Evolutionary conservation across 1,139 yeast species (phyloP).

Genomic region (Scheffersomyces parashehatae): DNA sequence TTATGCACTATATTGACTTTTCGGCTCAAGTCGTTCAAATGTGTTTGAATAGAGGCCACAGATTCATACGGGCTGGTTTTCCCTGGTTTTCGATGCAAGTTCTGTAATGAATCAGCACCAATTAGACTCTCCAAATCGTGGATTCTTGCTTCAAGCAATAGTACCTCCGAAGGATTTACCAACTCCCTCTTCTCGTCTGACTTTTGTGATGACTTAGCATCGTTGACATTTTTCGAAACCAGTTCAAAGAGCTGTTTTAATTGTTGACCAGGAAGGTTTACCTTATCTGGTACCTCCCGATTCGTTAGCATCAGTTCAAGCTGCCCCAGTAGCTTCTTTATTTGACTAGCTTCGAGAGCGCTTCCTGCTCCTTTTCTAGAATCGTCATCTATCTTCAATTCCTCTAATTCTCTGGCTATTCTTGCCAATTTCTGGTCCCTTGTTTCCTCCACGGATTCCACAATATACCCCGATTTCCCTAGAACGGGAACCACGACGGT

Average conservation of each 20-base stretch:
- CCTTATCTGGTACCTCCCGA: too few species aligned
- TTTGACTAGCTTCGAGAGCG: neutral
- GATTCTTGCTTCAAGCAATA: slow-evolving; percentile 27
- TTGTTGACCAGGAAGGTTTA: neutral
- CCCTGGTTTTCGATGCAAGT: slow-evolving; percentile 1
- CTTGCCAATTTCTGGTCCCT: slow-evolving; percentile 45
- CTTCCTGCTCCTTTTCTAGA: slow-evolving; percentile 8
- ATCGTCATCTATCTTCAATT: slow-evolving; percentile 19
- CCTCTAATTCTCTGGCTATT: slow-evolving; percentile 46
- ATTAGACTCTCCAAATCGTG: slow-evolving; percentile 20
- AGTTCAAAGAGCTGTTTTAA: neutral
- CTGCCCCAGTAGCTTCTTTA: neutral
- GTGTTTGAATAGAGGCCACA: slow-evolving; percentile 20
- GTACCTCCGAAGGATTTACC: slow-evolving; percentile 11
- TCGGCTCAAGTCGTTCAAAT: slow-evolving; percentile 34
- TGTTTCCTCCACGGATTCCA: slow-evolving; percentile 33
- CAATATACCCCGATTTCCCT: slow-evolving; percentile 28
- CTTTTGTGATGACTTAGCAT: neutral
- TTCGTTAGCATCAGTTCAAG: slow-evolving; percentile 1
- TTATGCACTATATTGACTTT: slow-evolving; percentile 39
- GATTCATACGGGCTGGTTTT: slow-evolving; percentile 1
- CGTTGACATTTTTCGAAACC: neutral
- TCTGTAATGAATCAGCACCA: slow-evolving; percentile 15
- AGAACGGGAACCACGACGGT: slow-evolving; percentile 17
- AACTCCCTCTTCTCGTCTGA: slow-evolving; percentile 1